These are phyloP conservation scores for Botrytis hyacinthi DNA, from an alignment of 2,329 filamentous ascomycete genomes.

Conservation along the genomic window DNA sequence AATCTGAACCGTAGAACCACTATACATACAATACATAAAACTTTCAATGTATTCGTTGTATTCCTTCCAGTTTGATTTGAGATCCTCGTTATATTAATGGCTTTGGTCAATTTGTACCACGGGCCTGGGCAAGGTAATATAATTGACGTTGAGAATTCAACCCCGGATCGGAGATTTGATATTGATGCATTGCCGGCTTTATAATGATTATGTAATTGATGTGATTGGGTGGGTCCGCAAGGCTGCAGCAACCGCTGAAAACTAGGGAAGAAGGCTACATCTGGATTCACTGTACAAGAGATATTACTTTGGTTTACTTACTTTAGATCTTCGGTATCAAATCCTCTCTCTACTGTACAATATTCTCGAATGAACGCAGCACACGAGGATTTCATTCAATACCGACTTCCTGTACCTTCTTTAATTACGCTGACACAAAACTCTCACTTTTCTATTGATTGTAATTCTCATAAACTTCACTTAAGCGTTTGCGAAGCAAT, in stretches of 20 bases:
- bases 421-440: constrained; percentile 2
- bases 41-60: neutral
- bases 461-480: constrained; percentile 12
- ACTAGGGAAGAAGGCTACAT: constrained; percentile 1
- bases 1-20: neutral
- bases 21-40: neutral
- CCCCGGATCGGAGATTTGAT: constrained; percentile 14
- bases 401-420: constrained; percentile 12
- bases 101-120: neutral
- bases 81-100: neutral
- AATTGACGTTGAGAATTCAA: constrained; percentile 13
- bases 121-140: neutral
- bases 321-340: neutral
- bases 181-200: constrained; percentile 2
- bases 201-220: constrained; percentile 2
- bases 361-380: constrained; percentile 6
- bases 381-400: constrained; percentile 6
- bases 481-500: neutral
- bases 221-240: constrained; percentile 10
- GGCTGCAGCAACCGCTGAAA: constrained; percentile 7
- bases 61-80: neutral
- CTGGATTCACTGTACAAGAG: neutral
- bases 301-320: neutral
- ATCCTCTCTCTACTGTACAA: constrained; percentile 10
- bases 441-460: constrained; percentile 5